A percentile compares a stretch with the other conserved stretches of the same genome.
phyloP scores from a whole-genome alignment of 345 rosid genomes.

The Mercurialis annua region DNA sequence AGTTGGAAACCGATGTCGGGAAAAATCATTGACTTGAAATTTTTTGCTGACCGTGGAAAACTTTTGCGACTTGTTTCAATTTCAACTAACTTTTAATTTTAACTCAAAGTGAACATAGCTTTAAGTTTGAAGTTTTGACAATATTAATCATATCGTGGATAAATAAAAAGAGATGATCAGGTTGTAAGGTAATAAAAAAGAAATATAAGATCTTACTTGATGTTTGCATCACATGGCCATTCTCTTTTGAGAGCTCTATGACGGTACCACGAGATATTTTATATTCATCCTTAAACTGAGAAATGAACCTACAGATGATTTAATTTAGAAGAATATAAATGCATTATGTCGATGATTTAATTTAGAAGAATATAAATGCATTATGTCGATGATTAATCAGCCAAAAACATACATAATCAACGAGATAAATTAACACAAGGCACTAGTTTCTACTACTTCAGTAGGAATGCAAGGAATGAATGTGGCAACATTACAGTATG shows the following conservation, averaged over 20 bases:
- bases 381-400: background rate
- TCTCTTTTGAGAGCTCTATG: slow-evolving; percentile 68
- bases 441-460: background rate
- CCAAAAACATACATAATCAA: slow-evolving; percentile 2
- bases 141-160: background rate
- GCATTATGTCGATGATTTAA: background rate
- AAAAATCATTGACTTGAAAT: no score
- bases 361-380: background rate
- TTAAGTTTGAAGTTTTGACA: background rate
- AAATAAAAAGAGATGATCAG: background rate
- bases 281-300: slow-evolving; percentile 84
- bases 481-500: background rate
- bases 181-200: background rate
- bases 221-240: slow-evolving; percentile 58
- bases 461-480: background rate
- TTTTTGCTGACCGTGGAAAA: no score
- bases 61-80: no score
- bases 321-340: slow-evolving; percentile 1
- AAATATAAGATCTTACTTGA: slow-evolving; percentile 48
- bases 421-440: background rate
- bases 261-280: slow-evolving; percentile 76
- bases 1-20: no score
- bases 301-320: slow-evolving; percentile 55
- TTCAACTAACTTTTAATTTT: no score
- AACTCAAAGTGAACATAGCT: background rate